These are phyloP conservation scores for Ogataea degrootiae DNA, from an alignment of 805 yeast genomes.

Conservation along the genomic window DNA sequence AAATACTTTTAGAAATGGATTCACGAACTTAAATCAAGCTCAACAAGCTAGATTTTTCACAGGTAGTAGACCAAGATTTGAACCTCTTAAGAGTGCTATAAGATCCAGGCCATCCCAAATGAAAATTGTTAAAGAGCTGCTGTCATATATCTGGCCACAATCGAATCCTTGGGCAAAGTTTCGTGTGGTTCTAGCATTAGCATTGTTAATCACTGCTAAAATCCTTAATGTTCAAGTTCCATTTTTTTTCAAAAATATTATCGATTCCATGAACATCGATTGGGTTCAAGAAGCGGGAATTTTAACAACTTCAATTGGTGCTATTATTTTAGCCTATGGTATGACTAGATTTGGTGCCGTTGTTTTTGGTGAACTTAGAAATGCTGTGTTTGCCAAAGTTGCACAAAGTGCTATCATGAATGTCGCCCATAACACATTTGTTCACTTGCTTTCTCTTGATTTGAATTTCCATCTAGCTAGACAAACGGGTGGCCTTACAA, in stretches of 20 bases:
- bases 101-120: constrained; percentile 35
- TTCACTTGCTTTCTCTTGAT: constrained; percentile 78
- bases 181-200: constrained; percentile 72
- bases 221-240: constrained; percentile 93
- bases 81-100: constrained; percentile 11
- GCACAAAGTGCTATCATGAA: constrained; percentile 90
- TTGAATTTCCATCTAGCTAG: constrained; percentile 82
- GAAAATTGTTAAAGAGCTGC: constrained; percentile 57
- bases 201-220: constrained; percentile 74
- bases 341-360: constrained; percentile 93
- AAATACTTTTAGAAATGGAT: too few species aligned
- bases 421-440: constrained; percentile 85
- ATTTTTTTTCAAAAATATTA: constrained; percentile 80
- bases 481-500: constrained; percentile 93
- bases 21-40: background rate
- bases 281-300: constrained; percentile 65
- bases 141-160: constrained; percentile 79
- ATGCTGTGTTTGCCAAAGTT: constrained; percentile 92
- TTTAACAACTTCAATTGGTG: constrained; percentile 59
- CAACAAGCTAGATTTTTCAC: constrained; percentile 2
- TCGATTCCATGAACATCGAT: constrained; percentile 90
- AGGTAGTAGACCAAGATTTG: constrained; percentile 1
- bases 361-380: constrained; percentile 87
- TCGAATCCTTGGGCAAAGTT: constrained; percentile 58
- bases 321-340: constrained; percentile 80